Base-by-base conservation (phyloP, 345 rosid genomes). In the Populus pruinosa region DNA sequence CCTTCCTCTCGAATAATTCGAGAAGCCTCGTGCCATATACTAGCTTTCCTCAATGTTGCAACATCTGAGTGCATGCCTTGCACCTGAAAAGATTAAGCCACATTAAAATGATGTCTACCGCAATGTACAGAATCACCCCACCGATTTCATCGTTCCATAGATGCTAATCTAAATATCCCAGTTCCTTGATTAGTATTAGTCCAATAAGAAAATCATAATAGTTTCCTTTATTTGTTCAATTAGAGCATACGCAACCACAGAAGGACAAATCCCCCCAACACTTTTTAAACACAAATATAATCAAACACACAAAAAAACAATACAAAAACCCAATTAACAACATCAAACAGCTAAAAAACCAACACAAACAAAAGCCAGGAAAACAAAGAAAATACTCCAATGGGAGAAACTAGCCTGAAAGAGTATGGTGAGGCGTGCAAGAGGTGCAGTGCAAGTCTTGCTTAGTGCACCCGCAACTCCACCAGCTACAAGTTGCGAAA, bases 1-100 rank as follows among this genome's bases (percentile, higher is more conserved):
- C 98, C 99, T 87, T 96, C 99, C 84, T 96, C 99, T 25, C 83
- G 79, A 64, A 90, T 29, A 70, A 96, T 83, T 17, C 97, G 87
- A 43, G 97, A 93, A 73, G 96, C 99, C 81, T 93, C 98, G 41
- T 72, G 85, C 89, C 92, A 90, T 86, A 96, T 90, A 75, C 96
- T 83, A 35, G 99, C 86, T 79, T 89, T 91, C 69, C 87, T 88
- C 79, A 92, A 79, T 72, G 87, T 78, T 76, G 87, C 87, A 65
- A 80, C 87, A 82, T 96, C 88, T 56, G 94, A 72, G 75, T 88
- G 97, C 99, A 96, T 96, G 11, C 99, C 99, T 88, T 93, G 97
- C 79, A 93, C 92, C 99, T 93, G 56, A 20, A 69, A 78, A 27
- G 64, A 65, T 66, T 67, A 14, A 31, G 20, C 68, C 50, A 17